Conservation (phyloP, 1,139 yeast genomes). For the Kluyveromyces sp. region DNA sequence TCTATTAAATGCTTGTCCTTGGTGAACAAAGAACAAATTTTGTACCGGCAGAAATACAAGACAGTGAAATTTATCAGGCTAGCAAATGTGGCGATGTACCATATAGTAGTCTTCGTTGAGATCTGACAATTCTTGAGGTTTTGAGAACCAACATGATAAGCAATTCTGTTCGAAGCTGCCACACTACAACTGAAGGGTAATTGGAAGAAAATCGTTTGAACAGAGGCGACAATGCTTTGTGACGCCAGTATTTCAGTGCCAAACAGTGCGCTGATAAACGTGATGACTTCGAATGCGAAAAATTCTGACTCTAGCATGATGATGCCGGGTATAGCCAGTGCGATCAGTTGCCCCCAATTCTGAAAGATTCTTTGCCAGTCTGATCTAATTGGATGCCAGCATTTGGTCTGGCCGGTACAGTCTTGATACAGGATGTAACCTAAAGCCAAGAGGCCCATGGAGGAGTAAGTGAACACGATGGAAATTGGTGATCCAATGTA, state of each 20-base stretch:
- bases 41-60: conserved; percentile 26
- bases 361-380: conserved; percentile 23
- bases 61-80: conserved; percentile 31
- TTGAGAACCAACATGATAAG: conserved; percentile 35
- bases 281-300: conserved; percentile 38
- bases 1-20: conserved; percentile 37
- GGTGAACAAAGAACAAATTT: conserved; percentile 29
- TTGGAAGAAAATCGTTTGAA: conserved; percentile 37
- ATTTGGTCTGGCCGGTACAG: conserved; percentile 39
- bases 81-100: conserved; percentile 23
- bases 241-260: conserved; percentile 40
- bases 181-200: conserved; percentile 39
- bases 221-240: conserved; percentile 37
- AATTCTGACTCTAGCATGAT: conserved; percentile 41
- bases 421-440: conserved; percentile 27
- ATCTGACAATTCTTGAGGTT: conserved; percentile 26
- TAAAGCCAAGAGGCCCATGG: conserved; percentile 33
- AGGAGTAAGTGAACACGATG: conserved; percentile 35
- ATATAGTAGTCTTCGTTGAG: conserved; percentile 30
- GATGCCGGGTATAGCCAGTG: conserved; percentile 38
- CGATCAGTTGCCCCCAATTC: conserved; percentile 35
- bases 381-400: conserved; percentile 35
- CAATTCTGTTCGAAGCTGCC: conserved; percentile 38
- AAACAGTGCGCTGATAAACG: conserved; percentile 36
- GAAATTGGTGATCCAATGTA: conserved; percentile 40